phyloP scores from a whole-genome alignment of 2,329 filamentous ascomycete species.

The Exophiala sideris region DNA sequence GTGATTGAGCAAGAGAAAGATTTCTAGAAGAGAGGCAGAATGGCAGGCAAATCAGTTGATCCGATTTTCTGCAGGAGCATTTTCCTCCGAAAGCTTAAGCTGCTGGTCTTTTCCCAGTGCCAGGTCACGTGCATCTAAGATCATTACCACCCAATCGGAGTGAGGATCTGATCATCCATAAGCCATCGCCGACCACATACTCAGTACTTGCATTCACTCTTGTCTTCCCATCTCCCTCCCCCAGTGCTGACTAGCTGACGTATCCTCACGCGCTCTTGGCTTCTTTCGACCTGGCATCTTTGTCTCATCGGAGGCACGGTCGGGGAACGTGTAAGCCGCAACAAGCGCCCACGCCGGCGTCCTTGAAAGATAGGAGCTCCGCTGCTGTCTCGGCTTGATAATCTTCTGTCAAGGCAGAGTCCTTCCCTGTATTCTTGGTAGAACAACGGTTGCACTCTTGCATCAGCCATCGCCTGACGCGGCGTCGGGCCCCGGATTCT shows the following conservation, averaged over 20 bases:
- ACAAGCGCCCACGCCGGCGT: too few relatives aligned
- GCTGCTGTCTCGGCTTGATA: too few relatives aligned
- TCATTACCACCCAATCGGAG: neutral
- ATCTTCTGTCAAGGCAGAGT: too few relatives aligned
- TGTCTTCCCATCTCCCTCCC: too few relatives aligned
- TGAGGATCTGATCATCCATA: neutral
- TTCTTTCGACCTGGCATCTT: too few relatives aligned
- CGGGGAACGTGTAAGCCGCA: too few relatives aligned
- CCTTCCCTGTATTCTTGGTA: neutral
- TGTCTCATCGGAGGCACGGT: too few relatives aligned
- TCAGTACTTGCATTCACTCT: too few relatives aligned
- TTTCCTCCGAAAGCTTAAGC: neutral
- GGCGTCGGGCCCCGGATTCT: conserved; percentile 3
- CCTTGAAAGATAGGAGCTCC: too few relatives aligned
- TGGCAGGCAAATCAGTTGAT: neutral
- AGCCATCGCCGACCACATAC: too few relatives aligned
- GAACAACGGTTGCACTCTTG: neutral
- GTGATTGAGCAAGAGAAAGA: neutral
- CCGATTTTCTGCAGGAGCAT: neutral
- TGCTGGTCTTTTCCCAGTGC: neutral
- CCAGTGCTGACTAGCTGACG: too few relatives aligned
- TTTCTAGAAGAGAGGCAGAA: neutral
- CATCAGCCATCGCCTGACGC: neutral
- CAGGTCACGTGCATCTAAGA: neutral
- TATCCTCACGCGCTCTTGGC: too few relatives aligned